Base-by-base conservation (phyloP, 768 basidiomycete species). In the Leccinum obscurum region DNA sequence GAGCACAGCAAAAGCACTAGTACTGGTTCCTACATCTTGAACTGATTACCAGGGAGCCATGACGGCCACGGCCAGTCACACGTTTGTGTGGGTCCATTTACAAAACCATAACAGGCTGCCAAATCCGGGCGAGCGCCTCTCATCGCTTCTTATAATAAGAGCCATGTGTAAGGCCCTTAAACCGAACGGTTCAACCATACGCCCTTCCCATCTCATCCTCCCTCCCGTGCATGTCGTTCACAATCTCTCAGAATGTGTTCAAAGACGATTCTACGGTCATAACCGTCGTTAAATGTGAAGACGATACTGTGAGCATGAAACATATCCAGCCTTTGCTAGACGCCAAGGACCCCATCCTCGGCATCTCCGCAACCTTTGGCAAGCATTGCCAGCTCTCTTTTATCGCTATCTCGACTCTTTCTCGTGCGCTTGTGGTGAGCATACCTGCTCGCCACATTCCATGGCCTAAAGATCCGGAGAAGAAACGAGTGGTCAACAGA, bases 1-100 rank as follows among this genome's bases (percentile, higher is more conserved):
- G 37, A 39, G 37, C 37, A 93, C 56, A 87, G 92, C 6, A 89
- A 86, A 50, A 94, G 93, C 3, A 30, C 30, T 10, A 93, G 93
- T 30, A 30, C 30, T 32, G 32, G 32, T 3, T 34, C 32, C 11
- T 11, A 3, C 9, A 30, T 30, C 30, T 34, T 34, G 32, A 34
- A 34, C 32, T 34, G 32, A 32, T 32, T 32, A 3, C 32, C 32
- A 32, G 32, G 32, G 32, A 11, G 32, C 32, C 32, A 34, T 4
- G 32, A 34, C 11, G 10, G 32, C 32, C 32, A 34, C 32, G 32
- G 32, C 32, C 46, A 15, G 3, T 48, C 46, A 48, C 24, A 26
- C 49, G 49, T 50, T 50, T 50, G 49, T 28, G 49, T 28, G 49
- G 49, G 26, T 26, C 26, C 49, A 10, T 20, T 48, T 13, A 22